Conservation (phyloP, 306 rosid genomes). For the Hippophae gyantsensis region DNA sequence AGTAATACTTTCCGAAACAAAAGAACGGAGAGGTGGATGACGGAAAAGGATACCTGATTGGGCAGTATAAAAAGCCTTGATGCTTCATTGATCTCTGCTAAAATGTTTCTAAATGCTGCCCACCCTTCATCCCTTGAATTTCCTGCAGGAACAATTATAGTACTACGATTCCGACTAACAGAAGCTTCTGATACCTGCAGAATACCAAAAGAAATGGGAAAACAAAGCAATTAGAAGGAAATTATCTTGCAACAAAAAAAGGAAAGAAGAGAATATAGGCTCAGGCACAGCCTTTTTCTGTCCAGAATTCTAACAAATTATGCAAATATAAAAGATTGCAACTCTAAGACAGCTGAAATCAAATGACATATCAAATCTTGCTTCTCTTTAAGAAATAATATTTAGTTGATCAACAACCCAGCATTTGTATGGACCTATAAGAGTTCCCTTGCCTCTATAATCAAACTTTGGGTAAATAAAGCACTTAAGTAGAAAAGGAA, state of each 20-base stretch:
- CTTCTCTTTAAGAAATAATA: no score
- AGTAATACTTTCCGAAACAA: slow-evolving; percentile 11
- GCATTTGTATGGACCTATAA: no score
- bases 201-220: neutral
- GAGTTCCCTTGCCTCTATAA: no score
- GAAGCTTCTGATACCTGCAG: slow-evolving; percentile 94
- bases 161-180: slow-evolving; percentile 95
- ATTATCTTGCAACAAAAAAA: slow-evolving; percentile 15
- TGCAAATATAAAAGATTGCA: neutral
- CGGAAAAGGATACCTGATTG: slow-evolving; percentile 61
- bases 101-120: slow-evolving; percentile 92
- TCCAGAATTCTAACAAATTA: neutral
- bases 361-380: no score
- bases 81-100: slow-evolving; percentile 94
- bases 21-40: slow-evolving; percentile 3
- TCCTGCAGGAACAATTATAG: slow-evolving; percentile 98
- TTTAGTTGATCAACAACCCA: no score
- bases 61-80: slow-evolving; percentile 88
- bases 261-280: slow-evolving; percentile 2
- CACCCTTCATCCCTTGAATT: slow-evolving; percentile 93
- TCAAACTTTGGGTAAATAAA: no score
- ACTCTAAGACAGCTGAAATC: neutral
- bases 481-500: no score
- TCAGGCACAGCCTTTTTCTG: neutral
- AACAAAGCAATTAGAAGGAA: no score